These are phyloP conservation scores for Helotiales sp. DNA, from an alignment of 2,329 filamentous ascomycete species.

Conservation along the genomic window DNA sequence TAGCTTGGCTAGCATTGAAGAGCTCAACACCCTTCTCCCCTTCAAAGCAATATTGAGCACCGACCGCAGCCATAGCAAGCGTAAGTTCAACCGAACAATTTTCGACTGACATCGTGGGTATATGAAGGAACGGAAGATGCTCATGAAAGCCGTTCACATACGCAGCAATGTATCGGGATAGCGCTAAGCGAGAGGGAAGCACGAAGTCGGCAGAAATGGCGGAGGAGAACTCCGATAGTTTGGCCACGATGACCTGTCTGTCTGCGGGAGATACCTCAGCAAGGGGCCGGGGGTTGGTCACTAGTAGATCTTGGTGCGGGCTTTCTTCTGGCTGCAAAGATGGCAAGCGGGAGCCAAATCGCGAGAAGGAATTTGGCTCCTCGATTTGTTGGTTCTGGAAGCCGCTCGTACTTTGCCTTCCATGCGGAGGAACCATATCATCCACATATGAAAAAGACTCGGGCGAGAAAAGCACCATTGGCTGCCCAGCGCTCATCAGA, in stretches of 20 bases:
- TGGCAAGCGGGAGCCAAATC: conserved; percentile 27
- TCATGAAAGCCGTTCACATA: conserved; percentile 71
- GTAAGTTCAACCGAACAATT: conserved; percentile 72
- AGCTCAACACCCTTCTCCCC: conserved; percentile 62
- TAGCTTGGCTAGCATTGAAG: conserved; percentile 65
- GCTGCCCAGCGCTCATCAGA: conserved; percentile 56
- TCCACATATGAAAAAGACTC: conserved; percentile 48
- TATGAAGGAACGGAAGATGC: conserved; percentile 67
- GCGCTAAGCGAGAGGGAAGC: conserved; percentile 70
- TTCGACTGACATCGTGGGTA: conserved; percentile 67
- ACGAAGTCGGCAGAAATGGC: conserved; percentile 67
- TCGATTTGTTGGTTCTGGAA: conserved; percentile 12
- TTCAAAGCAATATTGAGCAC: conserved; percentile 69
- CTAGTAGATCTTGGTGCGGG: conserved; percentile 1
- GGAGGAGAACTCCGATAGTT: conserved; percentile 66
- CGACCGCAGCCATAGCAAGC: conserved; percentile 69
- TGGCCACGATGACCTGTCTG: conserved; percentile 45
- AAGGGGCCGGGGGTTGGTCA: conserved; percentile 25
- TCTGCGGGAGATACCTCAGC: conserved; percentile 57
- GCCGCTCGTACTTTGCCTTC: neutral
- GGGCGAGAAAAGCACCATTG: conserved; percentile 50
- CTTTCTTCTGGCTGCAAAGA: conserved; percentile 22
- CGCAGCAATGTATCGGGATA: conserved; percentile 71
- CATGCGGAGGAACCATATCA: conserved; percentile 39
- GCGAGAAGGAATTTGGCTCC: conserved; percentile 18